These are phyloP conservation scores for Cyanodermella asteris DNA, from an alignment of 2,329 filamentous ascomycete genomes.

Conservation along the genomic window DNA sequence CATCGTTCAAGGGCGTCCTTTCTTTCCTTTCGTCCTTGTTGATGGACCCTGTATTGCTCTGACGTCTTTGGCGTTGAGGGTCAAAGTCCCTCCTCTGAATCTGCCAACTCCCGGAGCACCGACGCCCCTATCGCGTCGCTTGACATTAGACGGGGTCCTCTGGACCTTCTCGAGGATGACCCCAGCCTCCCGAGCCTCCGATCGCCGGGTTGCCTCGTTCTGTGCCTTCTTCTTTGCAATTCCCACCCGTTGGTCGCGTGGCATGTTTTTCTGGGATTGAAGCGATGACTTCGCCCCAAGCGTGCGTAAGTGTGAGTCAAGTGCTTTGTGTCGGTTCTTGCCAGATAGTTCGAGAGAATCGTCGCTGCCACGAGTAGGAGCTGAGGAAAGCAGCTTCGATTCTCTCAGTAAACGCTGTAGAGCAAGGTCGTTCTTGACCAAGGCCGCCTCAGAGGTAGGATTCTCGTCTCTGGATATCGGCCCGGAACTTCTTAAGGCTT, in stretches of 20 bases:
- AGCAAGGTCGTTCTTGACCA: constrained; percentile 79
- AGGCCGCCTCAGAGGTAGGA: constrained; percentile 35
- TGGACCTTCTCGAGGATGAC: constrained; percentile 52
- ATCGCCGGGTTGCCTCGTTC: constrained; percentile 48
- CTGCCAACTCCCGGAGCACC: constrained; percentile 61
- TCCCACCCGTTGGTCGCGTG: constrained; percentile 67
- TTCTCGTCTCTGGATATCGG: constrained; percentile 30
- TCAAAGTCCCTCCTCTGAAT: constrained; percentile 59
- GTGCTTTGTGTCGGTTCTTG: constrained; percentile 55
- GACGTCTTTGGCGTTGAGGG: constrained; percentile 57
- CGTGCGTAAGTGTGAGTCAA: constrained; percentile 62
- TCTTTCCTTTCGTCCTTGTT: constrained; percentile 15
- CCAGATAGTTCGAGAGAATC: constrained; percentile 37
- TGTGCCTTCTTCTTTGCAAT: constrained; percentile 45
- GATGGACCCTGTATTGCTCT: constrained; percentile 39
- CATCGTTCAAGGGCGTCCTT: too few species aligned
- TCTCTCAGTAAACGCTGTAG: constrained; percentile 78
- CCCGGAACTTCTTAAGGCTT: constrained; percentile 10
- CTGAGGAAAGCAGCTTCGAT: constrained; percentile 78
- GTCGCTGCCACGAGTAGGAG: too few species aligned
- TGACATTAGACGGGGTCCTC: constrained; percentile 18
- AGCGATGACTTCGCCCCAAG: constrained; percentile 60
- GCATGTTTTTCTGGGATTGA: constrained; percentile 66
- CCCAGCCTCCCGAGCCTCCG: constrained; percentile 73
- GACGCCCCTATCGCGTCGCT: constrained; percentile 29